Base-by-base conservation (phyloP, 2,329 filamentous ascomycete species). In the Botrytis hyacinthi region DNA sequence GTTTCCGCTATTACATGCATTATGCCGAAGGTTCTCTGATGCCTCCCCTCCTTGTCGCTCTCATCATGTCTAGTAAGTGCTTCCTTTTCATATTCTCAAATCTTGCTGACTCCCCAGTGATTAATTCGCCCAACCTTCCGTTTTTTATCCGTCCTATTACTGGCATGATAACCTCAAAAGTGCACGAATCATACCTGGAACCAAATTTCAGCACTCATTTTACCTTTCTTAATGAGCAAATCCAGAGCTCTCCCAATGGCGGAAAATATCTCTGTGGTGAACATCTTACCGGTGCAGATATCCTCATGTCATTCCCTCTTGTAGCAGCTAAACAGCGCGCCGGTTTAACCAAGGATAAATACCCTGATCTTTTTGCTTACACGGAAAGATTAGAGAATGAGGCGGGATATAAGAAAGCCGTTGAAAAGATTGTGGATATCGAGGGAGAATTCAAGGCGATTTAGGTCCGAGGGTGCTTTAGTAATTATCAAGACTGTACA, bases 1-100 rank as follows among this genome's bases (percentile, higher is more conserved):
- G 88, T 68, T 89, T 86, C 80, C 85, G 87, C 79, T 93, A 93
- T 80, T 89, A 89, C 77, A 88, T 97, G 86, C 92, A 97, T 81
- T 98, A 95, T 82, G 87, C 89, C 8, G 95, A 98, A 83, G 95
- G 95, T 18, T 93, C 89, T 75, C 83, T 98, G 75, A 96, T 97
- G 91, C 87, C 89, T 0, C 84, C 90, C 66, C 81, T 96, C 75
- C 82, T 95, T 1, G 82, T 93, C 75, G 83, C 86, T 22, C 80
- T 96, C 26, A 83, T 97, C 40, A 84, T 92, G 20, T 79, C 79
- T 6, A 81, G 86, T 87, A 80, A 73, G 84, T 83, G 0, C 48
- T 16, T 46, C 46, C n/a, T 32, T n/a, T 44, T 8, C 32, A 8
- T 26, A n/a, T 29, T 14, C 48, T 42, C n/a, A 40, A 72, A 35